These are phyloP conservation scores for Phyllosticta paracitricarpa DNA, from an alignment of 2,329 filamentous ascomycete species.

Conservation along the genomic window DNA sequence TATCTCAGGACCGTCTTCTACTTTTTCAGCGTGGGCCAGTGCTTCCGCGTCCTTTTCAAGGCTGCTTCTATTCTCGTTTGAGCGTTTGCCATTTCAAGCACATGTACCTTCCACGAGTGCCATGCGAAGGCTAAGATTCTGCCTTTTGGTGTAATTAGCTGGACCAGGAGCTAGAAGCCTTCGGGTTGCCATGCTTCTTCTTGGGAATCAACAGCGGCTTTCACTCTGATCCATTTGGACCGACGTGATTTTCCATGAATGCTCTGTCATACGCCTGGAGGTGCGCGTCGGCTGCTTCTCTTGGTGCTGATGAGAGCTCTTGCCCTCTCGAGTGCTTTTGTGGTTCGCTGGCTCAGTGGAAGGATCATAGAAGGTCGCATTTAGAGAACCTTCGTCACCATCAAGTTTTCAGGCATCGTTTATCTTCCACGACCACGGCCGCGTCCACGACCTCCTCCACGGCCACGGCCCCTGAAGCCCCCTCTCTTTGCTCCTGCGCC, in stretches of 20 bases:
- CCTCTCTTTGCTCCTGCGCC: slow-evolving; percentile 33
- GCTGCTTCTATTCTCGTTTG: slow-evolving; percentile 18
- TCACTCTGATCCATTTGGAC: no score
- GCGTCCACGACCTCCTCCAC: slow-evolving; percentile 29
- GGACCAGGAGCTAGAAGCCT: no score
- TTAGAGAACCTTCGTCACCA: not conserved
- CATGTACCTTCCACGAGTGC: not conserved
- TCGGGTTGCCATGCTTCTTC: no score
- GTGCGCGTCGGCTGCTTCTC: no score
- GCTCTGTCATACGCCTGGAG: no score
- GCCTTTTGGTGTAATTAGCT: no score
- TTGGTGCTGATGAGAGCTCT: no score
- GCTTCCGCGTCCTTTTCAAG: slow-evolving; percentile 21
- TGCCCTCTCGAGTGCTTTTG: no score
- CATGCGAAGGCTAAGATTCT: no score
- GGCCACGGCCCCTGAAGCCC: slow-evolving; percentile 21
- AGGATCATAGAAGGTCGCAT: not conserved
- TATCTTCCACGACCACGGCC: not conserved
- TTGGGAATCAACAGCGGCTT: no score
- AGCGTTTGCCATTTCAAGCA: not conserved
- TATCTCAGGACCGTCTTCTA: slow-evolving; percentile 21
- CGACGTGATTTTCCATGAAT: no score
- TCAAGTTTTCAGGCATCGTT: not conserved
- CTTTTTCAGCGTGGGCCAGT: slow-evolving; percentile 19
- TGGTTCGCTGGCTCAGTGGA: no score